A percentile compares a stretch with the other conserved stretches of the same genome.
Conservation (phyloP, 2,329 filamentous ascomycete species). For the Pseudovirgaria hyperparasitica region DNA sequence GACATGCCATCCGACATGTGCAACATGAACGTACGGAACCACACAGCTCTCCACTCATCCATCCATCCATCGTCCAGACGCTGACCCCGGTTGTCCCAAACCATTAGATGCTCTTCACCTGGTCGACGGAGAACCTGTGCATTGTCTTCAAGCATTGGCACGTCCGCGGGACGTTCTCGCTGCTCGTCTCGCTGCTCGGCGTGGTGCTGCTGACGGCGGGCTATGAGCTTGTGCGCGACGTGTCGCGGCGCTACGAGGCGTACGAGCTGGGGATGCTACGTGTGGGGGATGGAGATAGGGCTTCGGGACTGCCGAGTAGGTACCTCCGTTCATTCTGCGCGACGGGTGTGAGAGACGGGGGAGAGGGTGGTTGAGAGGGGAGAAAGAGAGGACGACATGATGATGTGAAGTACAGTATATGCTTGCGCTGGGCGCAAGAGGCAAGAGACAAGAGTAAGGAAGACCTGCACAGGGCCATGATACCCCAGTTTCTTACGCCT, state of each 20-base stretch:
- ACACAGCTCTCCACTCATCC: slow-evolving; percentile 1
- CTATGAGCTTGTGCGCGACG: slow-evolving; percentile 77
- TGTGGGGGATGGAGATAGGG: slow-evolving; percentile 34
- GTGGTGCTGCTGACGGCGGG: slow-evolving; percentile 77
- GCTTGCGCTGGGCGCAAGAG: neutral
- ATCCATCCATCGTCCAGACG: slow-evolving; percentile 1
- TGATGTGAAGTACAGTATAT: slow-evolving; percentile 8
- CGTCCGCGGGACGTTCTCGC: slow-evolving; percentile 57
- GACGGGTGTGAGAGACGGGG: no score
- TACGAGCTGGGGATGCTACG: slow-evolving; percentile 21
- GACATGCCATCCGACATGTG: slow-evolving; percentile 49
- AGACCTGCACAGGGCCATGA: neutral
- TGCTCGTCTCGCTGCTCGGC: slow-evolving; percentile 70
- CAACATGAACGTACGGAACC: slow-evolving; percentile 70
- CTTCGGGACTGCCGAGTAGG: no score
- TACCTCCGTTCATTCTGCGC: no score
- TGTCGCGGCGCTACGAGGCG: slow-evolving; percentile 63
- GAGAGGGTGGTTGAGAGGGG: slow-evolving; percentile 13
- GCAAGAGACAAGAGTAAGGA: neutral
- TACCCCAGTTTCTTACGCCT: neutral
- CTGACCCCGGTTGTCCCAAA: neutral
- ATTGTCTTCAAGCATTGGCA: slow-evolving; percentile 93
- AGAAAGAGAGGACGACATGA: slow-evolving; percentile 16
- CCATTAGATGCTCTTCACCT: slow-evolving; percentile 89
- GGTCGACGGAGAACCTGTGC: slow-evolving; percentile 86